Conservation (phyloP, 768 basidiomycete species). For the Termitomyces eurrhizus region DNA sequence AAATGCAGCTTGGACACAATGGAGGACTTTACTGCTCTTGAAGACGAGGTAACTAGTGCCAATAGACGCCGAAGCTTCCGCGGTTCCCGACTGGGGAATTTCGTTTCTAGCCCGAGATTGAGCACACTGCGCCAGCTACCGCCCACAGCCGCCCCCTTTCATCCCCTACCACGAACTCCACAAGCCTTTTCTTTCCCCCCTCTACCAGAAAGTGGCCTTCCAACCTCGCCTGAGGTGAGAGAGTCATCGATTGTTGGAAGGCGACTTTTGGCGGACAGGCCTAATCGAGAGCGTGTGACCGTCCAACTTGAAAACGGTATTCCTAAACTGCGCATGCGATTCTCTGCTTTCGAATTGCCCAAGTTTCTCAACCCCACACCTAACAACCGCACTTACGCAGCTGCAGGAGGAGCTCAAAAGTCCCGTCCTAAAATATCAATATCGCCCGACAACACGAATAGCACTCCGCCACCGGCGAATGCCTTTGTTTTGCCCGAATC, state of each 20-base stretch:
- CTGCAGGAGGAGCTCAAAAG: slow-evolving; percentile 8
- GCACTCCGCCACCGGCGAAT: background rate
- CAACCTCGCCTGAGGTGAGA: slow-evolving; percentile 18
- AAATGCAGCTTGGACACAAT: slow-evolving; percentile 44
- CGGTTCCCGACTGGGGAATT: slow-evolving; percentile 34
- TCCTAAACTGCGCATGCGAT: slow-evolving; percentile 52
- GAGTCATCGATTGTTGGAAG: background rate
- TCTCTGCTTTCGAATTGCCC: slow-evolving; percentile 47
- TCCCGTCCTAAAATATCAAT: background rate
- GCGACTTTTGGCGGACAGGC: background rate
- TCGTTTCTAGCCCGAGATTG: slow-evolving; percentile 54
- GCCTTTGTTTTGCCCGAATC: background rate
- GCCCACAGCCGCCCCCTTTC: slow-evolving; percentile 38
- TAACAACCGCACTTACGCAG: slow-evolving; percentile 15
- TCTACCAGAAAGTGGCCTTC: slow-evolving; percentile 1
- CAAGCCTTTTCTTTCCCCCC: slow-evolving; percentile 11
- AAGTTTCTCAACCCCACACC: slow-evolving; percentile 35
- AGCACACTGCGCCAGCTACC: slow-evolving; percentile 55
- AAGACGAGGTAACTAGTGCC: slow-evolving; percentile 29
- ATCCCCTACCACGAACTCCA: slow-evolving; percentile 27
- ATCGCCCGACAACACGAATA: too few species aligned
- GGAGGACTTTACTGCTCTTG: slow-evolving; percentile 50
- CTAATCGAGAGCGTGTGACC: slow-evolving; percentile 42
- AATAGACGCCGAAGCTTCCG: slow-evolving; percentile 10
- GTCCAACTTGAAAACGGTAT: slow-evolving; percentile 41